These are phyloP conservation scores for Circinella umbellata DNA, from an alignment of 371 early-diverging fungal genomes.

Conservation along the genomic window DNA sequence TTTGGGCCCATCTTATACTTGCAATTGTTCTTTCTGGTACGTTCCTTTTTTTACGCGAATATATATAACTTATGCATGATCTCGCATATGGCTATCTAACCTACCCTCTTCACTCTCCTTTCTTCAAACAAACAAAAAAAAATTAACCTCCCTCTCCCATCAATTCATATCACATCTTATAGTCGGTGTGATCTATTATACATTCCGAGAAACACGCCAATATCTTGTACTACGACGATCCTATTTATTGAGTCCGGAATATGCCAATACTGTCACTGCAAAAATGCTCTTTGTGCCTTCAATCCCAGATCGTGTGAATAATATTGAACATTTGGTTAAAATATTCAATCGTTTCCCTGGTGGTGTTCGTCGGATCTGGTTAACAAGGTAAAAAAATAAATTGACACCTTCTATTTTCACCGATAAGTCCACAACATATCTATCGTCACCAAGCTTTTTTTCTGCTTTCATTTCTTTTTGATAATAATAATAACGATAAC, in stretches of 20 bases:
- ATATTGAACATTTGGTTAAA: constrained; percentile 44
- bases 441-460: too few species aligned
- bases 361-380: constrained; percentile 71
- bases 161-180: neutral
- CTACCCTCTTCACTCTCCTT: neutral
- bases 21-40: constrained; percentile 63
- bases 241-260: constrained; percentile 62
- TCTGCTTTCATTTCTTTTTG: too few species aligned
- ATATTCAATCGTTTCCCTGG: constrained; percentile 77
- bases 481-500: too few species aligned
- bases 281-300: constrained; percentile 71
- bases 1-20: constrained; percentile 76
- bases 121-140: too few species aligned
- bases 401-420: too few species aligned
- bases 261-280: constrained; percentile 63
- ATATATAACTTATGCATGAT: constrained; percentile 5
- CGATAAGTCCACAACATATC: too few species aligned
- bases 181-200: constrained; percentile 56
- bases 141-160: neutral
- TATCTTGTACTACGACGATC: constrained; percentile 74
- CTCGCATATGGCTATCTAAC: neutral
- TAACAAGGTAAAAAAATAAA: constrained; percentile 55
- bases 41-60: constrained; percentile 7
- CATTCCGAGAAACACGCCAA: constrained; percentile 65
- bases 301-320: constrained; percentile 56